Percentiles rank a stretch among this genome's conserved stretches.
These are phyloP conservation scores for Carex littledalei DNA, from an alignment of 176 grass and related monocot species.

Conservation along the genomic window DNA sequence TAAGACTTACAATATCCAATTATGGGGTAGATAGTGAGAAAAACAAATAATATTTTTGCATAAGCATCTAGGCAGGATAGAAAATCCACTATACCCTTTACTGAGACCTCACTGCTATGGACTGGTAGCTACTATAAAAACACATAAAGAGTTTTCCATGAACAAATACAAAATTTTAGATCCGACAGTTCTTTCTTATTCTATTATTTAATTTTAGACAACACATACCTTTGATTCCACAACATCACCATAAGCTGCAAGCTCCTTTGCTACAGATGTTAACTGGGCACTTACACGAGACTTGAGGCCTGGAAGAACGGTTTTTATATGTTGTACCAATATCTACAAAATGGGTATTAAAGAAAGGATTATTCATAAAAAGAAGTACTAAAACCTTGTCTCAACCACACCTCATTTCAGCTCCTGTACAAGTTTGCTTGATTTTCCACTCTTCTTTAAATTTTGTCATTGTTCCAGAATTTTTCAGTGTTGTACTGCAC, in stretches of 20 bases:
- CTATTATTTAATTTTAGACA: not conserved
- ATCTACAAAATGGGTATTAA: slow-evolving; percentile 54
- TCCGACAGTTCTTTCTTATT: not conserved
- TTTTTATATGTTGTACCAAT: slow-evolving; percentile 90
- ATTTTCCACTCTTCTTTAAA: not conserved
- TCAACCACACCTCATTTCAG: not conserved
- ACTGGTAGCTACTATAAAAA: not conserved
- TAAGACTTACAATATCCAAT: not conserved
- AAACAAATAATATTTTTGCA: not conserved
- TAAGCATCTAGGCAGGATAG: not conserved
- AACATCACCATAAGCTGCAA: slow-evolving; percentile 83
- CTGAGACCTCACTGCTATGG: not conserved
- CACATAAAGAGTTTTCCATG: not conserved
- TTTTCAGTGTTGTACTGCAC: not conserved
- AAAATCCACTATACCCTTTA: not conserved
- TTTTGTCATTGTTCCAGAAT: not conserved
- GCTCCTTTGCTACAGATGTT: slow-evolving; percentile 79
- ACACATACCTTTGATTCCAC: slow-evolving; percentile 77
- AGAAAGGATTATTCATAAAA: slow-evolving; percentile 2
- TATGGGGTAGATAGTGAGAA: not conserved
- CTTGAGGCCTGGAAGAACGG: slow-evolving; percentile 82
- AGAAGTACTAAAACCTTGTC: not conserved
- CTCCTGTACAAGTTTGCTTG: not conserved
- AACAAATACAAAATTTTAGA: not conserved
- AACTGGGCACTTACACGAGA: slow-evolving; percentile 84